phyloP scores from a whole-genome alignment of 2,329 filamentous ascomycete genomes.

The Penicillium sp. region DNA sequence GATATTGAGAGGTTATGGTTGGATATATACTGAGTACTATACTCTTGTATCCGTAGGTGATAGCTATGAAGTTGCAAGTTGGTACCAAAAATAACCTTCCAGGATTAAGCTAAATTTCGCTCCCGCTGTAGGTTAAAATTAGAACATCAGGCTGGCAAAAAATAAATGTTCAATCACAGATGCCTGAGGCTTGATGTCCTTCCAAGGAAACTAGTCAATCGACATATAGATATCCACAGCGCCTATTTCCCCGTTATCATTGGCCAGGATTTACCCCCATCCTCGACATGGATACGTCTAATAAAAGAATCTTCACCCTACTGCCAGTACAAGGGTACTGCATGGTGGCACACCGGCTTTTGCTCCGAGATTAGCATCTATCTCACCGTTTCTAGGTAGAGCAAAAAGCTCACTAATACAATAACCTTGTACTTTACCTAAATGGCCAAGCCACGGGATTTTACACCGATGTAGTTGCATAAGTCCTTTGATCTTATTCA shows the following conservation, averaged over 20 bases:
- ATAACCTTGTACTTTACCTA: too few species aligned
- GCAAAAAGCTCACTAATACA: not conserved
- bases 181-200: not conserved
- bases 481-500: too few species aligned
- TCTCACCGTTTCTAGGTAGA: not conserved
- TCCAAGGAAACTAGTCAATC: not conserved
- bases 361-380: not conserved
- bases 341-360: not conserved
- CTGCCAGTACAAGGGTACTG: not conserved
- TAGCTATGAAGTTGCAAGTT: too few species aligned
- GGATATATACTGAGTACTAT: too few species aligned
- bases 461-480: too few species aligned
- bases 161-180: too few species aligned
- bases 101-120: too few species aligned
- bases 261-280: not conserved
- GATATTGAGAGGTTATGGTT: too few species aligned
- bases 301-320: conserved; percentile 8
- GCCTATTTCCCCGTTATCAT: not conserved
- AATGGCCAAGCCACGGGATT: too few species aligned
- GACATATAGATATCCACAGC: not conserved
- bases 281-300: not conserved
- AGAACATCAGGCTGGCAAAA: too few species aligned
- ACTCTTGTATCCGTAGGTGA: too few species aligned
- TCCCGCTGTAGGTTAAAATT: not conserved
- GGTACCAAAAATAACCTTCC: conserved; percentile 5